Evolutionary conservation across 257 asterid species (phyloP).

Genomic region (Leonotis leonurus): DNA sequence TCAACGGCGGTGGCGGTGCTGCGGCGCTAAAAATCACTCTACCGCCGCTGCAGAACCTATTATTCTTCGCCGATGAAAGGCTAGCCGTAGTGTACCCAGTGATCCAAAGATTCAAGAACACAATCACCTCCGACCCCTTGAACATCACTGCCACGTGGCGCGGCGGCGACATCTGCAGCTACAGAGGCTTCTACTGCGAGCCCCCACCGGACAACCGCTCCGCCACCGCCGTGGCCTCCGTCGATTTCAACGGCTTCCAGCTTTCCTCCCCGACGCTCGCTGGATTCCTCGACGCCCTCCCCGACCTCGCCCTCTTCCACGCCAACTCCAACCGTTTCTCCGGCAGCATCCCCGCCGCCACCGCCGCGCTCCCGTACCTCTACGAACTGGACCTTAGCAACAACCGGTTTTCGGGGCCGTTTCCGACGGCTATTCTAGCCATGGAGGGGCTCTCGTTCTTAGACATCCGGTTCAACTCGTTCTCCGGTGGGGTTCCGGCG

Average conservation of each 20-base stretch:
- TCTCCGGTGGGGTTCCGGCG: conserved; percentile 59
- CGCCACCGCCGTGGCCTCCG: conserved; percentile 65
- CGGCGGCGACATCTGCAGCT: conserved; percentile 57
- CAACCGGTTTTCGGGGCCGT: conserved; percentile 58
- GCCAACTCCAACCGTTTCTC: conserved; percentile 67
- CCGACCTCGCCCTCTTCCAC: conserved; percentile 77
- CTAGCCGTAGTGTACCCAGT: conserved; percentile 52
- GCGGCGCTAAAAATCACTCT: background rate
- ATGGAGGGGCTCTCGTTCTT: conserved; percentile 46
- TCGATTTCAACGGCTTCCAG: conserved; percentile 76
- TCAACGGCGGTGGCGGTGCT: background rate
- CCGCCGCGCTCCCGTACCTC: conserved; percentile 38
- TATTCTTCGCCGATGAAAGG: conserved; percentile 54
- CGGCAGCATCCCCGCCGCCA: conserved; percentile 39
- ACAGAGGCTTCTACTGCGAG: conserved; percentile 66
- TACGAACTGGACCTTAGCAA: conserved; percentile 79
- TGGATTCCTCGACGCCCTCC: conserved; percentile 68
- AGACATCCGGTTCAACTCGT: conserved; percentile 62
- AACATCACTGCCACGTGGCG: conserved; percentile 55
- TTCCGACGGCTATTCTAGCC: conserved; percentile 45
- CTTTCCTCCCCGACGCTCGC: conserved; percentile 46
- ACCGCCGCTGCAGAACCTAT: conserved; percentile 1
- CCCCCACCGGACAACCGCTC: conserved; percentile 68
- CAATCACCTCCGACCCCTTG: conserved; percentile 51
- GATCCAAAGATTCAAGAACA: conserved; percentile 54